Base-by-base conservation (phyloP, 2,329 filamentous ascomycete genomes). In the Penicillium brevicompactum region DNA sequence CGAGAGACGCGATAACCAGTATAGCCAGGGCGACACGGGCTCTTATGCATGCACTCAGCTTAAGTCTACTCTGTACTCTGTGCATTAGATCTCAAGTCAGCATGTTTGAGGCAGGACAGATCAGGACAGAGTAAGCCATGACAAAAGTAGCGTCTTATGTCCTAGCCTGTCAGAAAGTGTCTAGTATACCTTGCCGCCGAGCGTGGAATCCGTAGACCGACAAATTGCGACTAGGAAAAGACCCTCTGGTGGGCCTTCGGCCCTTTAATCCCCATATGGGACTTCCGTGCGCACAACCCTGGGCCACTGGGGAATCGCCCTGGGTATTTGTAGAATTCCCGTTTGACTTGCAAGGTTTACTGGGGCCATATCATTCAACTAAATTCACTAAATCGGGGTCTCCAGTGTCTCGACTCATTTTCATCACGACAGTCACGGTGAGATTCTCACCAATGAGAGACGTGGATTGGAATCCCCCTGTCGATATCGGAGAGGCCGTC, bases 391-490 rank as follows among this genome's bases (percentile, higher is more conserved):
- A 18, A 18, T 18, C 18, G 18, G 18, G 24, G 24, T 5, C 24
- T 8, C 24, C 24, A 27, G 49, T 56, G 48, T 58, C 52, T 62
- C 51, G 57, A 64, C 56, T 64, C 41, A 34, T 34, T 34, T 34
- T 51, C 58, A 43, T 66, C 60, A 64, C 61, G 65, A 44, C 53
- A 56, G 50, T 66, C 54, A 59, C 56, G 56, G 50, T 53, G 14
- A 11, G 4, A 18, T 16, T 32, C 32, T 18, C 49, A 40, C 68
- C 69, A 72, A 72, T 71, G 48, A 66, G 54, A 14, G 4, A 10
- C 31, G 31, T 11, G 9, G 31, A 34, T 34, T 10, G 31, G 31
- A 10, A 14, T 34, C 10, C 10, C 10, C 31, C 8, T 2, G 31
- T 34, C 31, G 31, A 59, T 56, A 57, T 55, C 61, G 58, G 62